Base-by-base conservation (phyloP, 2,329 filamentous ascomycete species). In the Coleophoma cylindrospora region DNA sequence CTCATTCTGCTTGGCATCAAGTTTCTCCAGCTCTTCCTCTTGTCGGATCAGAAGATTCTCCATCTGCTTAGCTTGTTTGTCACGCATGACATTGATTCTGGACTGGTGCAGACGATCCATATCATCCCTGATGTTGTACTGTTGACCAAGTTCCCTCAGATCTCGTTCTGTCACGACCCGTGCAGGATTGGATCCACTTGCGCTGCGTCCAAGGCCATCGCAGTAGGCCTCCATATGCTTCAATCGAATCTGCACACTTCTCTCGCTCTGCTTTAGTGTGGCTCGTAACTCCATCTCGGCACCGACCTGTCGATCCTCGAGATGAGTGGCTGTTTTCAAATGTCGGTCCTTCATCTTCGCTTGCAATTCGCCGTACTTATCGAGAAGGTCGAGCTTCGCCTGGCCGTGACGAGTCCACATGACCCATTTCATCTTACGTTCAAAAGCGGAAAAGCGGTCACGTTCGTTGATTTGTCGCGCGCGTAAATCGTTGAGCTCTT, bases 171-270 rank as follows among this genome's bases (percentile, higher is more conserved):
- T 85, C 14, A 85, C 79, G 1, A 75, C 66, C 8, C 81, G 69
- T 1, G 69, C 67, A 3, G 77, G 76, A 64, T 77, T 70, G 3
- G 63, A 46, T 22, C 54, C 57, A 34, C 59, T 66, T 2, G 67
- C 64, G 21, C 64, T 69, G 33, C 70, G 70, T 4, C 76, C 77
- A 1, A 79, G 64, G 4, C 74, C 74, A 52, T 80, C 74, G 58
- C 81, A 84, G 62, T 85, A 85, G 6, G 80, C 81, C 57, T 85
- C 81, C 81, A 85, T 85, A 56, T 85, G 77, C 60, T 75, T 77
- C n/a, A 85, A 68, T 13, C 80, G 74, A 36, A 81, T 77, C 33
- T 70, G 70, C 36, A 84, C 73, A 55, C 76, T 80, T 51, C 72
- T 70, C 60, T 82, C 80, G 48, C 75, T 76, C 56, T 81, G 77